phyloP scores from a whole-genome alignment of 768 basidiomycete genomes.

The Lactifluus subvellereus region DNA sequence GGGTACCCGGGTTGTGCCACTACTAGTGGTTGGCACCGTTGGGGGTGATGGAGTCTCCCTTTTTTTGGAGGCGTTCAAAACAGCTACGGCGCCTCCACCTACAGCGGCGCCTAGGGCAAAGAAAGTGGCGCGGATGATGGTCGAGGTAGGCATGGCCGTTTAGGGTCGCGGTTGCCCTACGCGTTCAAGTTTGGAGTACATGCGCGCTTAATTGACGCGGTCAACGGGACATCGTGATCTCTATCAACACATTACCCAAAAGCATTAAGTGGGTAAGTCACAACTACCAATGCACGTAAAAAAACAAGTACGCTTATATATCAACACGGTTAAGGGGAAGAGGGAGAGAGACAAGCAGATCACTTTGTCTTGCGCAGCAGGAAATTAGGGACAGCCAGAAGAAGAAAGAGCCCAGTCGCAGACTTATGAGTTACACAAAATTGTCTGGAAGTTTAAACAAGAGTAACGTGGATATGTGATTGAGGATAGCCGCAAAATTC shows the following conservation, averaged over 20 bases:
- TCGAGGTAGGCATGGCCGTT: conserved; percentile 39
- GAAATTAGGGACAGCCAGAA: conserved; percentile 23
- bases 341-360: conserved; percentile 7
- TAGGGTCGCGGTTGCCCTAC: not conserved
- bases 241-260: conserved; percentile 25
- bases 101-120: conserved; percentile 81
- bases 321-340: conserved; percentile 5
- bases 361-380: conserved; percentile 27
- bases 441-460: conserved; percentile 18
- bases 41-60: conserved; percentile 23
- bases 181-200: not conserved
- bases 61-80: conserved; percentile 36
- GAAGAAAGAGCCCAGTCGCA: conserved; percentile 16
- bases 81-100: conserved; percentile 67
- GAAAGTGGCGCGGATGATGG: conserved; percentile 56
- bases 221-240: not conserved
- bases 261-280: conserved; percentile 22
- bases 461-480: conserved; percentile 13
- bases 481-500: conserved; percentile 11
- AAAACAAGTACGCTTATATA: conserved; percentile 17
- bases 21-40: not conserved
- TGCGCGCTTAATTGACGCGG: not conserved
- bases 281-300: conserved; percentile 23
- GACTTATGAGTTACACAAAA: conserved; percentile 24
- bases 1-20: conserved; percentile 21